Percentiles rank a stretch among this genome's conserved stretches.
These are phyloP conservation scores for Arxiozyma heterogenica DNA, from an alignment of 1,139 yeast species.

Conservation along the genomic window DNA sequence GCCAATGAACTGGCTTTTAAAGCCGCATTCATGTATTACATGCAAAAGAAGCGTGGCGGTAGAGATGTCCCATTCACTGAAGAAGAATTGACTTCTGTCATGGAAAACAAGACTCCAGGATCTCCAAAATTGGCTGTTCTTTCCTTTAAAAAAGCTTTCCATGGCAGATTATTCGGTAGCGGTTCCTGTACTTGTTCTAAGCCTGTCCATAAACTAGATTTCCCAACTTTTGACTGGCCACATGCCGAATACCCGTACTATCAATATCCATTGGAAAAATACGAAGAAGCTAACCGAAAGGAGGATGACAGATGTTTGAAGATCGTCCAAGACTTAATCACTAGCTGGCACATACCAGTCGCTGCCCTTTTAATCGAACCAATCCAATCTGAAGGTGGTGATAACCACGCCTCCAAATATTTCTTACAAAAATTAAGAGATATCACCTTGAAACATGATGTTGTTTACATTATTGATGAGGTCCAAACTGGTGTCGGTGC, in stretches of 20 bases:
- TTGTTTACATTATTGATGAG: constrained; percentile 59
- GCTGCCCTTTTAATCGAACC: constrained; percentile 70
- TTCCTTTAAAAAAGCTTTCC: constrained; percentile 65
- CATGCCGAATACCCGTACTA: constrained; percentile 62
- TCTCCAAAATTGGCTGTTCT: constrained; percentile 57
- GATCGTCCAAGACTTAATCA: constrained; percentile 46
- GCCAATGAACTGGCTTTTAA: constrained; percentile 72
- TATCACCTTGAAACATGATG: constrained; percentile 47
- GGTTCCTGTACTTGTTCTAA: constrained; percentile 66
- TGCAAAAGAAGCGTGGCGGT: constrained; percentile 48
- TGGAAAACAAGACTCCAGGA: constrained; percentile 61
- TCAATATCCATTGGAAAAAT: constrained; percentile 53
- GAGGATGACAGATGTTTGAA: constrained; percentile 57
- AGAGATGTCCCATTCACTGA: constrained; percentile 37
- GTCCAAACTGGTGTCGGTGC: constrained; percentile 75
- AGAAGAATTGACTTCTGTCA: constrained; percentile 52
- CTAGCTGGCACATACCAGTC: constrained; percentile 41
- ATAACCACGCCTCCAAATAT: constrained; percentile 50
- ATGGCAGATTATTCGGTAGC: constrained; percentile 67
- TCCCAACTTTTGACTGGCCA: constrained; percentile 74
- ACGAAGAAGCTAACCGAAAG: constrained; percentile 41
- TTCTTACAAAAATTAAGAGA: constrained; percentile 62
- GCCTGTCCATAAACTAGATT: constrained; percentile 65
- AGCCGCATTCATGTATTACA: constrained; percentile 71
- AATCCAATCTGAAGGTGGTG: constrained; percentile 72